Base-by-base conservation (phyloP, 345 rosid species). In the Eucalyptus polybractea region DNA sequence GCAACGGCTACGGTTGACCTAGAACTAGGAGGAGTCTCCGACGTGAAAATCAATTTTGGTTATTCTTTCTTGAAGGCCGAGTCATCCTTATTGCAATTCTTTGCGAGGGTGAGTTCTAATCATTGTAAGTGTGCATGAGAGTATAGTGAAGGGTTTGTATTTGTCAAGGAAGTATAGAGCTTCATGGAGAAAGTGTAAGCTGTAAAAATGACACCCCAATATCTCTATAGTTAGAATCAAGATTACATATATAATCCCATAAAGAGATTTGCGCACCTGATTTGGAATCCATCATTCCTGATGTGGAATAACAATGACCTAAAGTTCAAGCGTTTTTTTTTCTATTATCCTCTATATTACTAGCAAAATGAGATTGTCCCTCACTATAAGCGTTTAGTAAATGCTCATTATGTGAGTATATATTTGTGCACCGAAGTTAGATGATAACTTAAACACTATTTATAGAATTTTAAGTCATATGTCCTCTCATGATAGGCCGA, bases 341-440 rank as follows among this genome's bases (percentile, higher is more conserved):
- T 21, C 2, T 53, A 53, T 21, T 53, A 53, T 53, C 25, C 25
- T 53, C 0, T 53, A 1, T 53, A 8, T 53, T 3, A 53, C 58
- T 53, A 53, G 10, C 10, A 53, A 53, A 53, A 53, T 53, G 58
- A 53, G 25, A 53, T 1, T 8, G 1, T 53, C 58, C 56, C 58
- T 53, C 58, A 53, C 25, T 53, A 53, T 1, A 53, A 53, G 58
- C 10, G 0, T 4, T 53, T 0, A 7, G 1, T 53, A 53, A 53
- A 53, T 53, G 58, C 58, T 53, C 5, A 53, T 53, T 19, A 21
- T 53, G 58, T 53, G 58, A 53, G 25, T 53, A 0, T 51, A 51
- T 21, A 19, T 53, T 53, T 53, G 25, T 53, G 58, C 25, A 53
- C 21, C 10, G 0, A 0, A 1, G 25, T 53, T 53, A 21, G 25